Evolutionary conservation across 257 asterid species (phyloP), one percentile per base, ranked within the genome.

Genomic region (Jacaranda copaia): DNA sequence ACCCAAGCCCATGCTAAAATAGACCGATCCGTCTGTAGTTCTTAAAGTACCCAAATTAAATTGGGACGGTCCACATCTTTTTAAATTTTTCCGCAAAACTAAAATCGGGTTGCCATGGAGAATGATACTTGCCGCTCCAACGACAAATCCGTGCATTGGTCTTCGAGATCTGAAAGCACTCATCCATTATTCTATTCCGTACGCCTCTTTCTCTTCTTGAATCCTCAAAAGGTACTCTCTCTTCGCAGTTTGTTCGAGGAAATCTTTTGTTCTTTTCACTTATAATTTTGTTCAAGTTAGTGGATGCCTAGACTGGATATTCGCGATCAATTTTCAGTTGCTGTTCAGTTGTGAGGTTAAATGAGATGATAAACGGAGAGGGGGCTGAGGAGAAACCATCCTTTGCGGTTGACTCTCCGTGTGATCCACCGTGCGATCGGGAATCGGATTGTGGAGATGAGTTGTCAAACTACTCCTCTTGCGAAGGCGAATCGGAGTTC

Each of bases 401-500:
- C 78, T 75, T 84, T 57, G 82, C 48, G 79, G 71, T 65, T 65
- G 61, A 70, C 81, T 81, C 87, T 73, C 75, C 82, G 45, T 49
- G 73, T 79, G 92, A 84, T 87, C 89, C 81, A 7, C 74, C 65
- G 73, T 77, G 67, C 53, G 92, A 89, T 86, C 92, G 80, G 72
- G 91, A 83, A 83, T 90, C 89, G 64, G 96, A 91, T 59, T 89
- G 89, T 53, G 97, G 86, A 15, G 96, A 85, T 86, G 91, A 84
- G 40, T 76, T 80, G 73, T 91, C 97, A 5, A 84, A 84, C 77
- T 89, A 89, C 88, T 92, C 97, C 4, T 92, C 97, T 3, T 92
- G 97, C 77, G 96, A 91, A 11, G 97, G 81, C 55, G 89, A 89
- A 74, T 93, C 98, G 35, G 97, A 91, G 81, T 88, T 87, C 76